A percentile compares a stretch with the other conserved stretches of the same genome.
Evolutionary conservation across 108 stramenopile species (phyloP).

Genomic region (Phaeodactylum tricornutum): DNA sequence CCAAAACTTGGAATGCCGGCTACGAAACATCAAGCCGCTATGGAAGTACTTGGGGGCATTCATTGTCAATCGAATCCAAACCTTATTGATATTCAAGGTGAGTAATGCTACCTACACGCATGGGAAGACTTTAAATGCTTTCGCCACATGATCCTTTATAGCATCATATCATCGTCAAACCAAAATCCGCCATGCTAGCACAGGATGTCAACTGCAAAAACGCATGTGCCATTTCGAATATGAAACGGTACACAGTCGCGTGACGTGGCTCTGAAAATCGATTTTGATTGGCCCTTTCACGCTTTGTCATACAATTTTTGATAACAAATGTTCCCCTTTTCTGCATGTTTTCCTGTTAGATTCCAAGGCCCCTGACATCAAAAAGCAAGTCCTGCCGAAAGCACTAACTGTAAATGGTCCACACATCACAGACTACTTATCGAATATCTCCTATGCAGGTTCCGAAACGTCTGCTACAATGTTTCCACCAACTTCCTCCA

Average conservation of each 20-base stretch:
- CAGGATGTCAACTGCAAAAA: neutral
- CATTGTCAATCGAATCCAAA: neutral
- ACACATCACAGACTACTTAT: neutral
- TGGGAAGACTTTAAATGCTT: neutral
- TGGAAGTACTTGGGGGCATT: neutral
- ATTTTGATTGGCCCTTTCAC: too few species aligned
- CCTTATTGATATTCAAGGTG: neutral
- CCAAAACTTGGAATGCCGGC: neutral
- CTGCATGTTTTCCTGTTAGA: too few species aligned
- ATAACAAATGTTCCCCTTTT: too few species aligned
- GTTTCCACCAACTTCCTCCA: neutral
- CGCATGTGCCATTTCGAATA: neutral
- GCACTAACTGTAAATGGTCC: too few species aligned
- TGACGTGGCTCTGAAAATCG: neutral
- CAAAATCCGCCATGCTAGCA: neutral
- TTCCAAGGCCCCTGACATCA: too few species aligned
- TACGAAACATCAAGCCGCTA: neutral
- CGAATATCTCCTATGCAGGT: neutral
- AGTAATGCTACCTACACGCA: too few species aligned
- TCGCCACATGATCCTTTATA: too few species aligned
- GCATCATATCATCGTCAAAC: neutral
- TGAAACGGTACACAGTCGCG: neutral
- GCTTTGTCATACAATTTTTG: too few species aligned
- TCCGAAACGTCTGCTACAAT: neutral
- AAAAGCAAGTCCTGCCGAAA: too few species aligned